Conservation (phyloP, 768 basidiomycete genomes). For the Pleurotus djamor region DNA sequence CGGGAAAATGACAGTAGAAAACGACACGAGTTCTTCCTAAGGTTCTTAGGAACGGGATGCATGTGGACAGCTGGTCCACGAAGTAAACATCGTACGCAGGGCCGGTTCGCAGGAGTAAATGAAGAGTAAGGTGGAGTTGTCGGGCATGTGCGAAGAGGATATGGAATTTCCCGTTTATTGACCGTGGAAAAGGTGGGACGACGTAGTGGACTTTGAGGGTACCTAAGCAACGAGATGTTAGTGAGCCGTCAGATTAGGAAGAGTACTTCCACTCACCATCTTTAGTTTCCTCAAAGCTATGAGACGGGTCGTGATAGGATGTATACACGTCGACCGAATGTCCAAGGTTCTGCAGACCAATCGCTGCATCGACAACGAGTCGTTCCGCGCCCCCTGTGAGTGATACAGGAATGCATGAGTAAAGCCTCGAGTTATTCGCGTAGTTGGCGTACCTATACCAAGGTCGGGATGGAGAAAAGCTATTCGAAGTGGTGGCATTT, state of each 20-base stretch:
- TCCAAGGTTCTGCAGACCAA: constrained; percentile 81
- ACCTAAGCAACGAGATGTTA: constrained; percentile 43
- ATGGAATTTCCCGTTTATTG: constrained; percentile 78
- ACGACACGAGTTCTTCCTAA: constrained; percentile 77
- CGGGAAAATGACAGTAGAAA: constrained; percentile 98
- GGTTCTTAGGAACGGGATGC: constrained; percentile 76
- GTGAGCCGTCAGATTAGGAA: not conserved
- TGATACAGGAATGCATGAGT: constrained; percentile 11
- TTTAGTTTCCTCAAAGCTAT: constrained; percentile 92
- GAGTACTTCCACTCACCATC: constrained; percentile 60
- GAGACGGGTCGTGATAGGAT: constrained; percentile 82
- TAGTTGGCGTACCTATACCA: constrained; percentile 72
- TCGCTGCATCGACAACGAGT: constrained; percentile 91
- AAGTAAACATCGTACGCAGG: constrained; percentile 81
- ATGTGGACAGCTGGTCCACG: constrained; percentile 94
- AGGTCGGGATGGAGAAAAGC: constrained; percentile 95
- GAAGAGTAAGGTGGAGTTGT: constrained; percentile 77
- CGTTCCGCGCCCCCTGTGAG: constrained; percentile 89
- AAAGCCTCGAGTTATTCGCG: not conserved
- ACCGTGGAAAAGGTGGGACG: constrained; percentile 75
- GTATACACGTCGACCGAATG: constrained; percentile 91
- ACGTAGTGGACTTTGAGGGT: constrained; percentile 76
- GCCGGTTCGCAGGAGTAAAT: constrained; percentile 51
- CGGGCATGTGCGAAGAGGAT: constrained; percentile 87
- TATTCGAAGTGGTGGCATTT: constrained; percentile 37